Evolutionary conservation across 441 rosid genomes (phyloP), one percentile per base, ranked within the genome.

Genomic region (Euphorbia corollata): DNA sequence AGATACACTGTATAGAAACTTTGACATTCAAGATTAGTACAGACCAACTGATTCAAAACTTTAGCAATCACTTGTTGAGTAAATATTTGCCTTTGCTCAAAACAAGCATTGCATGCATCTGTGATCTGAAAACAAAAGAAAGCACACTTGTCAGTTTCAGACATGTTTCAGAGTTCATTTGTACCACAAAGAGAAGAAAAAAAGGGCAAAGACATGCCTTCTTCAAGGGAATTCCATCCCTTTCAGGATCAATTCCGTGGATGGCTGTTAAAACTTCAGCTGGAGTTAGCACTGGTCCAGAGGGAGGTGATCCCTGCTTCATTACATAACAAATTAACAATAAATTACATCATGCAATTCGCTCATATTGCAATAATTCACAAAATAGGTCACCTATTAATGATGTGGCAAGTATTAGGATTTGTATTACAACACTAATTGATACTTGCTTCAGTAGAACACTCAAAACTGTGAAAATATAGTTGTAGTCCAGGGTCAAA

Each of bases 1-100:
- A 56, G 38, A 72, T 47, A 56, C 34, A 66, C 70, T 45, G 48
- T 30, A 19, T 38, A 51, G 36, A 72, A 72, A 59, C 43, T 56
- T 45, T 54, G 36, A 64, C 55, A 8, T 62, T 51, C 64, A 69
- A 74, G 58, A 53, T 71, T 47, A 69, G 67, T 69, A 80, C 85
- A 69, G 56, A 95, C 99, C 99, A 95, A 79, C 69, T 95, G 99
- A 86, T 95, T 92, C 82, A 95, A 79, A 75, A 92, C 99, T 71
- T 94, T 81, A 5, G 99, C 99, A 64, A 95, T 83, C 80, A 95
- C 95, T 83, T 86, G 98, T 73, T 92, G 99, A 58, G 97, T 92
- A 76, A 92, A 95, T 73, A 80, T 84, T 65, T 90, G 86, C 20
- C 89, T 83, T 69, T 87, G 97, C 78, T 90, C 97, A 80, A 92